Percentiles rank a stretch among this genome's conserved stretches.
Conservation (phyloP, 2,329 filamentous ascomycete species). For the Aspergillus sp. region DNA sequence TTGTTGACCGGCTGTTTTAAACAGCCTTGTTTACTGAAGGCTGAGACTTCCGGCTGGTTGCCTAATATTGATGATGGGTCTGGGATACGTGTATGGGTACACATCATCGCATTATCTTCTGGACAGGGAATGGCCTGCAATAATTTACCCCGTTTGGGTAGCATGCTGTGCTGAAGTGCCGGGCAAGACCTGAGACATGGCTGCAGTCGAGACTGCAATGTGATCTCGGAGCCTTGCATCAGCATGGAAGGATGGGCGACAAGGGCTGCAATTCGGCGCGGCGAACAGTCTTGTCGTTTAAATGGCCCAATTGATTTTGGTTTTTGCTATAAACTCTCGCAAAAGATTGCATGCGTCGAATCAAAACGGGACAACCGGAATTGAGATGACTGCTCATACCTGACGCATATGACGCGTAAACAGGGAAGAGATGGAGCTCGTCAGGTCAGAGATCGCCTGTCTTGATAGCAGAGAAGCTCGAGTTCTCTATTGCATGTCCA, state of each 20-base stretch:
- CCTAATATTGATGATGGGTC: not conserved
- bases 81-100: not conserved
- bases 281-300: not conserved
- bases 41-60: not conserved
- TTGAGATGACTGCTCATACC: not conserved
- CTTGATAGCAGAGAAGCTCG: not conserved
- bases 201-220: not conserved
- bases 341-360: not conserved
- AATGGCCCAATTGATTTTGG: not conserved
- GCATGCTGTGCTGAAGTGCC: not conserved
- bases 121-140: not conserved
- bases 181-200: not conserved
- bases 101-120: not conserved
- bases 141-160: not conserved
- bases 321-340: not conserved
- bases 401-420: not conserved
- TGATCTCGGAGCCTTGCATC: not conserved
- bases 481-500: not conserved
- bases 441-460: not conserved
- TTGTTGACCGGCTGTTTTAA: not conserved
- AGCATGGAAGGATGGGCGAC: not conserved
- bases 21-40: not conserved
- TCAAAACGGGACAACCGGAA: not conserved
- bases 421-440: not conserved
- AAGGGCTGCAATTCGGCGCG: not conserved